These are phyloP conservation scores for Mentha longifolia DNA, from an alignment of 257 asterid species.

Conservation along the genomic window DNA sequence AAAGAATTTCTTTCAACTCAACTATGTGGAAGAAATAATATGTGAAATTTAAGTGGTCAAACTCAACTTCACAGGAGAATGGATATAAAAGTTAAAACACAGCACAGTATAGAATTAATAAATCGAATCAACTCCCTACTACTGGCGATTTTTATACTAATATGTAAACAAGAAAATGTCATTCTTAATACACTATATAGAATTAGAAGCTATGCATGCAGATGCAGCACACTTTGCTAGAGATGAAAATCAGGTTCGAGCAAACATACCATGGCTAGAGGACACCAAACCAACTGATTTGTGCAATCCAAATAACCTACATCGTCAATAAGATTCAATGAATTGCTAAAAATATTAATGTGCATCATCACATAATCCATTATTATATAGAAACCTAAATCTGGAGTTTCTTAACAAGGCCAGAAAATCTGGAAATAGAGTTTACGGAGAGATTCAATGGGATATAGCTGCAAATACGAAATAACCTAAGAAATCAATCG, in stretches of 20 bases:
- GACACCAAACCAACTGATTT: conserved; percentile 25
- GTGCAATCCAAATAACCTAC: conserved; percentile 38
- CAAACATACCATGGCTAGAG: conserved; percentile 43
- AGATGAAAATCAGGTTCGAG: conserved; percentile 1
- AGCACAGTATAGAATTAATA: background rate
- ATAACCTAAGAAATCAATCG: background rate
- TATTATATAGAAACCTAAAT: background rate
- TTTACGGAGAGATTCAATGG: background rate
- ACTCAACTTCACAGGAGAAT: background rate
- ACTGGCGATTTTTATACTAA: background rate
- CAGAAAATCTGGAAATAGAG: background rate
- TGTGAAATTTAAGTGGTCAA: background rate
- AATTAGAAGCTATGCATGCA: too few relatives aligned
- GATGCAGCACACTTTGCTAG: background rate
- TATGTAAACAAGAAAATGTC: background rate
- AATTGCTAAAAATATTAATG: background rate
- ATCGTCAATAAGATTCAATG: conserved; percentile 1
- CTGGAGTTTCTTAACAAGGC: too few relatives aligned
- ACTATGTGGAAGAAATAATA: background rate
- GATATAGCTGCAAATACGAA: background rate
- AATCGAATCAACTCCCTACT: background rate
- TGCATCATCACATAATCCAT: background rate
- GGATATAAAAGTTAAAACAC: background rate
- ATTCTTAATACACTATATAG: too few relatives aligned
- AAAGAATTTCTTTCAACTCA: background rate